Evolutionary conservation across 1,139 yeast species (phyloP), one percentile per base, ranked within the genome.

Genomic region (Debaryomycetaceae sp.): DNA sequence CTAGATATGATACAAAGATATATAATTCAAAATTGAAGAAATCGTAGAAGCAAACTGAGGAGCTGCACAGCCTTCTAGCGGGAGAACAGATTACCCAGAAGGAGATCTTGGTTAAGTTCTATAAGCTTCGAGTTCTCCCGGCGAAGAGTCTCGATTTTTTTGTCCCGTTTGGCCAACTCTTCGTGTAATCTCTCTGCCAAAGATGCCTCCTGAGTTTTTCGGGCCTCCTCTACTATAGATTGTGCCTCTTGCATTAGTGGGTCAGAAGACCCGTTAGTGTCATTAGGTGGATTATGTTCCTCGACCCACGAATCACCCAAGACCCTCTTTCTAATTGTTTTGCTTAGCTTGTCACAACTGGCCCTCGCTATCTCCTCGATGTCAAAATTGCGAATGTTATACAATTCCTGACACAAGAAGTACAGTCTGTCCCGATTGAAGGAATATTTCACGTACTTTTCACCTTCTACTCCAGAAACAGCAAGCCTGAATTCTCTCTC

Each of bases 71-170:
- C n/a, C n/a, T n/a, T n/a, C n/a, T n/a, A n/a, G n/a, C n/a, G n/a
- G n/a, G n/a, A n/a, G n/a, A n/a, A n/a, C n/a, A n/a, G n/a, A n/a
- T n/a, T n/a, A n/a, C 50, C 53, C 28, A 44, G 48, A 17, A 66
- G 45, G 35, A 67, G 48, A 22, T 58, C 59, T 39, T 62, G 70
- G 46, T 67, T 67, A 47, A 66, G 53, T 31, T 65, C 69, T 43
- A 66, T 53, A 24, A 67, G 49, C 35, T 58, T 46, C 43, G 60
- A 63, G 44, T 65, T 65, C 42, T 67, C 72, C 3, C 43, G 46
- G 36, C 50, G 49, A 36, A 67, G 48, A 17, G 49, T 54, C 6
- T 61, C 61, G 34, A 65, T 48, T 34, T 56, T 52, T 31, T 53
- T 48, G 35, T 55, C 55, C 44, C 55, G 59, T 43, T 52, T 56